phyloP scores from a whole-genome alignment of 2,329 filamentous ascomycete species.

The Xylariaceae sp. region DNA sequence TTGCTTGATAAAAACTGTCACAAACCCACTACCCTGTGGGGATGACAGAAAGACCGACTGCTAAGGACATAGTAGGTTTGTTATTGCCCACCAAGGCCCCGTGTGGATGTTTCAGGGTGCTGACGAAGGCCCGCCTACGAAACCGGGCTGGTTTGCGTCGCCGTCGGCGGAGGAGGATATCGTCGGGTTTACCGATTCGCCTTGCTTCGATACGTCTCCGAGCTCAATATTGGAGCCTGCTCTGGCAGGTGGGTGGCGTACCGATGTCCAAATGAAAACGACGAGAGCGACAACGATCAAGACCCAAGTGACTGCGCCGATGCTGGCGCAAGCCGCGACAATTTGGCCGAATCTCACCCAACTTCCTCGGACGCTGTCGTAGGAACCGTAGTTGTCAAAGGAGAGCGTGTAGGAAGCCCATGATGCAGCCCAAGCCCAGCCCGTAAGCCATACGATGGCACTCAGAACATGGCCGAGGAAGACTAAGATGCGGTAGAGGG shows the following conservation, averaged over 20 bases:
- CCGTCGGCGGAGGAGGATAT: background rate
- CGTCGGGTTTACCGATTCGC: background rate
- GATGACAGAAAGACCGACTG: no score
- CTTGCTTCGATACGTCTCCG: conserved; percentile 3
- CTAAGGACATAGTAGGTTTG: no score
- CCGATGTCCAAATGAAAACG: conserved; percentile 35
- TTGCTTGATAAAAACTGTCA: no score
- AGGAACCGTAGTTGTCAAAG: conserved; percentile 19
- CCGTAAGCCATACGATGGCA: conserved; percentile 41
- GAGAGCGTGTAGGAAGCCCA: conserved; percentile 28
- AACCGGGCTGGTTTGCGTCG: background rate
- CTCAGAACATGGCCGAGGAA: conserved; percentile 33
- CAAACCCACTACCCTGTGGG: no score
- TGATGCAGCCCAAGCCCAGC: conserved; percentile 38
- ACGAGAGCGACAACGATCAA: conserved; percentile 34
- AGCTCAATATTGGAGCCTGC: conserved; percentile 23
- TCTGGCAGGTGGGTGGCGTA: conserved; percentile 20
- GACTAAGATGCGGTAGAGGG: conserved; percentile 21
- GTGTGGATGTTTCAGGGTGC: no score
- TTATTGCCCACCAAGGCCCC: no score
- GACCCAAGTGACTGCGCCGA: conserved; percentile 40
- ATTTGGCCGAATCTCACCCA: conserved; percentile 29
- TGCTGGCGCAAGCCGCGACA: conserved; percentile 35
- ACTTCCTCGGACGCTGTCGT: conserved; percentile 5
- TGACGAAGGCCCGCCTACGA: background rate